Conservation (phyloP, 306 rosid genomes). For the barrel medic (Medicago truncatula) region MtrunA17r5.0-ANR NC_053045.1:34984501-34985000, state of each 20-base stretch:
- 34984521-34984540: slow-evolving; percentile 4
- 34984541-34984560: slow-evolving; percentile 6
- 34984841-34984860: slow-evolving; percentile 78
- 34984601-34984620: neutral
- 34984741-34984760: slow-evolving; percentile 22
- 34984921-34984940: slow-evolving; percentile 99
- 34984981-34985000: slow-evolving; percentile 47
- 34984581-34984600: slow-evolving; percentile 1
- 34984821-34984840: slow-evolving; percentile 61
- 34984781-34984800: slow-evolving; percentile 21
- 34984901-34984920: slow-evolving; percentile 95
- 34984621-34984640: slow-evolving; percentile 6
- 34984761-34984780: slow-evolving; percentile 2
- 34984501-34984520: slow-evolving; percentile 5
- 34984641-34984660: neutral
- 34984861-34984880: slow-evolving; percentile 85
- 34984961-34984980: slow-evolving; percentile 90
- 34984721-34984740: slow-evolving; percentile 17
- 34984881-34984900: slow-evolving; percentile 97
- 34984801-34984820: slow-evolving; percentile 7
- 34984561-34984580: slow-evolving; percentile 19
- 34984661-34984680: slow-evolving; percentile 7
- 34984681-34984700: neutral
- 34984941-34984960: slow-evolving; percentile 96
- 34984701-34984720: neutral